These are phyloP conservation scores for Drechslerella coelobrocha DNA, from an alignment of 2,329 filamentous ascomycete genomes.

Conservation along the genomic window DNA sequence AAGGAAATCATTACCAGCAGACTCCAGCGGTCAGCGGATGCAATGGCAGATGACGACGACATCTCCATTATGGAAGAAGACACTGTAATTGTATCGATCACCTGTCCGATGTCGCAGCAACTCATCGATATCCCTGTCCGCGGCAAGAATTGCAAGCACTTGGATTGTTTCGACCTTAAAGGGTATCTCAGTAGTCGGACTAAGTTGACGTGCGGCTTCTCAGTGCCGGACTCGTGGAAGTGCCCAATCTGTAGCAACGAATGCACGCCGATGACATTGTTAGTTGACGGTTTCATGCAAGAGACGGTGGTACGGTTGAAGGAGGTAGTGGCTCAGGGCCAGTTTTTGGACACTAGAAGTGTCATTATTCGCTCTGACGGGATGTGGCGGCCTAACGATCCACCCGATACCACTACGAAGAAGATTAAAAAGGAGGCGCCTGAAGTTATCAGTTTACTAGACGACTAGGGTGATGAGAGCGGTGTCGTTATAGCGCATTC, in stretches of 20 bases:
- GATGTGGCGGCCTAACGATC: constrained; percentile 67
- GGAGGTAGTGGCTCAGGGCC: constrained; percentile 57
- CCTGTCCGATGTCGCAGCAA: constrained; percentile 61
- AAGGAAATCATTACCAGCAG: constrained; percentile 57
- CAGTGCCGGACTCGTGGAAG: constrained; percentile 72
- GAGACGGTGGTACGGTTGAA: constrained; percentile 67
- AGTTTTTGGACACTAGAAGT: constrained; percentile 64
- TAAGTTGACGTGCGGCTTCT: constrained; percentile 58
- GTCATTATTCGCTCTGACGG: constrained; percentile 72
- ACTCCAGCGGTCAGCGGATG: constrained; percentile 58
- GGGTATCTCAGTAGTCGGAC: constrained; percentile 76
- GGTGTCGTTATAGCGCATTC: background rate
- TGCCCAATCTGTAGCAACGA: constrained; percentile 84
- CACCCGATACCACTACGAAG: constrained; percentile 44
- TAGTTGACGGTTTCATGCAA: constrained; percentile 76
- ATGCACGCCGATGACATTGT: constrained; percentile 74
- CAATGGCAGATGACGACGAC: constrained; percentile 67
- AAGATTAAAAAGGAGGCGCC: constrained; percentile 44
- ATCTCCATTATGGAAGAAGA: constrained; percentile 59
- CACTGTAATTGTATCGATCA: constrained; percentile 61
- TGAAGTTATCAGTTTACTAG: constrained; percentile 44
- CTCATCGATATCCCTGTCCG: constrained; percentile 76
- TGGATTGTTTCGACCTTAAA: constrained; percentile 88
- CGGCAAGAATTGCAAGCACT: constrained; percentile 72
- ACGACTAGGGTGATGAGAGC: constrained; percentile 1